Evolutionary conservation across 495 filamentous ascomycete genomes (phyloP), one percentile per base, ranked within the genome.

Genomic region (Neurospora sp.): DNA sequence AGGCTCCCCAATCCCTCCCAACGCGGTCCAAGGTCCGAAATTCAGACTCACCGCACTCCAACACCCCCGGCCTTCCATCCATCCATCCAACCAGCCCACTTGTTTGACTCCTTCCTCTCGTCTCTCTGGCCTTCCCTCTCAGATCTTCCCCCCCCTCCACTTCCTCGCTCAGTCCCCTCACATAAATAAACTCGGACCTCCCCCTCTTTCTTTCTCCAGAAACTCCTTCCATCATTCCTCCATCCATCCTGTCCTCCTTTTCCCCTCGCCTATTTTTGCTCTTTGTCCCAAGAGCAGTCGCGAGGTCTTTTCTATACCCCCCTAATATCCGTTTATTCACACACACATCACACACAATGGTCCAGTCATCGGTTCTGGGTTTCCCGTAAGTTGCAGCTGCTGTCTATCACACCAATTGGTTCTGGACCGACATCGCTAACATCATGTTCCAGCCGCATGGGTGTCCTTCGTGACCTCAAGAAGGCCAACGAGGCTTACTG

Each of bases 401-500:
- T 66, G 9, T 46, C 69, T 35, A 39, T 69, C 72, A 69, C 14
- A 7, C 18, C 39, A 39, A 5, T 44, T 44, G 59, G 48, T 27
- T 72, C 94, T 82, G 91, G 81, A 94, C 94, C 87, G 92, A 66
- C 54, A 91, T 38, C 6, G 70, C 72, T 77, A 66, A 66, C 54
- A 66, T 66, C n/a, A 78, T 74, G 38, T 12, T 39, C 16, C 11
- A 80, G 79, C 84, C 96, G 96, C 83, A 97, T 98, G 93, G 96
- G 96, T 85, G 92, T 88, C 79, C 93, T 97, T 85, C 92, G 96
- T 89, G 96, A 99, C 88, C 91, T 99, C 81, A 99, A 99, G 92
- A 99, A 99, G 90, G 96, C 96, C 79, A 98, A 93, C 73, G 96
- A 99, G 85, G 92, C 95, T 78, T 90, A 98, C 90, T 99, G 96